Percentiles rank a stretch among this genome's conserved stretches.
Conservation (phyloP, 2,329 filamentous ascomycete species). For the Sporothrix euskadiensis region DNA sequence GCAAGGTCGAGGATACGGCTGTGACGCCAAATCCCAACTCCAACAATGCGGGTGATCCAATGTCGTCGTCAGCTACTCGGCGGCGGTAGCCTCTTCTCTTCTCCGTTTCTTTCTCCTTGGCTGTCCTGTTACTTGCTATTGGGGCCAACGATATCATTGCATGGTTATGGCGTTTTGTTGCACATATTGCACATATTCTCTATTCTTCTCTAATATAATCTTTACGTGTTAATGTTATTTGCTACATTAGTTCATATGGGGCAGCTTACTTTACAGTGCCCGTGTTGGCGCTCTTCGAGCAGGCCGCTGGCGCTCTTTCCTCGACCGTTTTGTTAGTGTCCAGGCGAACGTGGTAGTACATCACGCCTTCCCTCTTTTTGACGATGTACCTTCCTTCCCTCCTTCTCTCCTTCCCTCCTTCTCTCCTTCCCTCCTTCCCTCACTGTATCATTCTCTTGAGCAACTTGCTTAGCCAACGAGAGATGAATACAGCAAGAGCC, state of each 20-base stretch:
- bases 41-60: constrained; percentile 18
- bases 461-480: no score
- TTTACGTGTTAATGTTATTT: neutral
- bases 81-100: neutral
- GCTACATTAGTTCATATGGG: neutral
- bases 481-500: no score
- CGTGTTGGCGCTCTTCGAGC: no score
- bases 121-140: neutral
- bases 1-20: constrained; percentile 31
- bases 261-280: neutral
- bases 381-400: neutral
- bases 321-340: neutral
- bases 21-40: constrained; percentile 18
- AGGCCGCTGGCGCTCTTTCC: neutral
- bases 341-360: neutral
- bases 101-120: neutral
- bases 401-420: neutral
- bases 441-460: no score
- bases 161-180: constrained; percentile 1
- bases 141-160: neutral
- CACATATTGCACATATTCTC: neutral
- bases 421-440: neutral
- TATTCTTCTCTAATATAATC: neutral
- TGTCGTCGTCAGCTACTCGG: constrained; percentile 25
- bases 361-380: neutral